Conservation (phyloP, 495 filamentous ascomycete genomes). For the Poronia punctata region DNA sequence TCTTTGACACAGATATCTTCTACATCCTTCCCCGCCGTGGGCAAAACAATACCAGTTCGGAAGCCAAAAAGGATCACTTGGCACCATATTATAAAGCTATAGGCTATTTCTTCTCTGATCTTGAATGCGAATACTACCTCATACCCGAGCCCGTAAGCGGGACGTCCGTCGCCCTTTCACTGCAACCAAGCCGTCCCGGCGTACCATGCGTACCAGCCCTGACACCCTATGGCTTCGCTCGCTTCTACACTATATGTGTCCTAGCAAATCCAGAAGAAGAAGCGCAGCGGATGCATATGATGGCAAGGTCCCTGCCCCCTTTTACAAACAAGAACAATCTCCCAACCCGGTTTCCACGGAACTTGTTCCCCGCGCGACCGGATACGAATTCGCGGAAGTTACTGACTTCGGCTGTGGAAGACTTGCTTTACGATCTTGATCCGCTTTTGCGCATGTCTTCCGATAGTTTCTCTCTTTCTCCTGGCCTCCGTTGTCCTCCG, state of each 20-base stretch:
- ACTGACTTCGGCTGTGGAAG: conserved; percentile 20
- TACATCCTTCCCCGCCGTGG: conserved; percentile 5
- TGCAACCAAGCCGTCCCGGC: conserved; percentile 22
- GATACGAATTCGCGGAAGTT: conserved; percentile 20
- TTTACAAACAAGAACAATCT: conserved; percentile 53
- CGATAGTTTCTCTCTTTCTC: conserved; percentile 2
- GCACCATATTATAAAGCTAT: conserved; percentile 32
- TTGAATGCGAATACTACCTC: conserved; percentile 75
- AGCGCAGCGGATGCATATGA: conserved; percentile 63
- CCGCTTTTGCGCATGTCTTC: no score
- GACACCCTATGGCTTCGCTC: conserved; percentile 71
- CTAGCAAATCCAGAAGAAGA: conserved; percentile 74
- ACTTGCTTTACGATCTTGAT: conserved; percentile 19
- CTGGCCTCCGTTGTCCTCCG: not conserved
- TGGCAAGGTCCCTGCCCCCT: conserved; percentile 69
- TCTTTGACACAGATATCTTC: conserved; percentile 43
- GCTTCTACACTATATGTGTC: conserved; percentile 69
- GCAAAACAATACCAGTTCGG: conserved; percentile 11
- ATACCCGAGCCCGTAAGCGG: conserved; percentile 45
- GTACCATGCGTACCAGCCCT: conserved; percentile 67
- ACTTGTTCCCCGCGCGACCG: conserved; percentile 54
- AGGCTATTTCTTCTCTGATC: conserved; percentile 62
- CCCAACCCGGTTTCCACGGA: conserved; percentile 69
- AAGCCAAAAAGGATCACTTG: conserved; percentile 16
- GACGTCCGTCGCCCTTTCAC: conserved; percentile 2